Percentiles rank a stretch among this genome's conserved stretches.
phyloP scores from a whole-genome alignment of 192 early-diverging fungal genomes.

The Podila horticola region DNA sequence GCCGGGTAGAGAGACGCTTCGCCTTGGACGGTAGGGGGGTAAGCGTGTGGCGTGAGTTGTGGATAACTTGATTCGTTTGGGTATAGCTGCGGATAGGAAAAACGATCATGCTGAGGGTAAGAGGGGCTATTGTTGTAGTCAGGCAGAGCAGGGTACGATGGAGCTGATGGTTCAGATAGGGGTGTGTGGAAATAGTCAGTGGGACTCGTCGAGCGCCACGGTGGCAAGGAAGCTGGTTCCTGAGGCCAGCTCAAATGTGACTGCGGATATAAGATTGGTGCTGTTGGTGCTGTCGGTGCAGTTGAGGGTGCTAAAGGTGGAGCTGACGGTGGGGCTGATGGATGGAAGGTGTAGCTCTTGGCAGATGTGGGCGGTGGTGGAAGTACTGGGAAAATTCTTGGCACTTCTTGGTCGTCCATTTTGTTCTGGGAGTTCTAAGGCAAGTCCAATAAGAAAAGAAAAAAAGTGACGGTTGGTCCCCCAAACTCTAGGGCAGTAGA shows the following conservation, averaged over 20 bases:
- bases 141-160: constrained; percentile 8
- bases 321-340: constrained; percentile 16
- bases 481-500: too few relatives aligned
- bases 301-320: neutral
- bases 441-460: neutral
- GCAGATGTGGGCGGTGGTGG: constrained; percentile 15
- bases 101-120: constrained; percentile 7
- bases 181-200: neutral
- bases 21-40: neutral
- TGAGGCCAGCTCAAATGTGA: too few relatives aligned
- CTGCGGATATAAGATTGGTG: neutral
- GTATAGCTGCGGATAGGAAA: neutral
- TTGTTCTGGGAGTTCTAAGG: neutral
- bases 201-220: neutral
- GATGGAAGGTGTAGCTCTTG: constrained; percentile 15
- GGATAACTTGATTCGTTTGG: neutral
- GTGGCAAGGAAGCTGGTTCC: constrained; percentile 4
- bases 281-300: constrained; percentile 1
- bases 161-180: constrained; percentile 9
- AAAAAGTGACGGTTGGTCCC: too few relatives aligned
- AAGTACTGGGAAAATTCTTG: constrained; percentile 4
- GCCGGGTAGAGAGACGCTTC: neutral
- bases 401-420: neutral
- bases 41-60: neutral
- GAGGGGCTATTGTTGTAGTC: neutral